Percentiles rank a stretch among this genome's conserved stretches.
These are phyloP conservation scores for Rhodotorula sp. DNA, from an alignment of 1,284 basidiomycete species.

Conservation along the genomic window DNA sequence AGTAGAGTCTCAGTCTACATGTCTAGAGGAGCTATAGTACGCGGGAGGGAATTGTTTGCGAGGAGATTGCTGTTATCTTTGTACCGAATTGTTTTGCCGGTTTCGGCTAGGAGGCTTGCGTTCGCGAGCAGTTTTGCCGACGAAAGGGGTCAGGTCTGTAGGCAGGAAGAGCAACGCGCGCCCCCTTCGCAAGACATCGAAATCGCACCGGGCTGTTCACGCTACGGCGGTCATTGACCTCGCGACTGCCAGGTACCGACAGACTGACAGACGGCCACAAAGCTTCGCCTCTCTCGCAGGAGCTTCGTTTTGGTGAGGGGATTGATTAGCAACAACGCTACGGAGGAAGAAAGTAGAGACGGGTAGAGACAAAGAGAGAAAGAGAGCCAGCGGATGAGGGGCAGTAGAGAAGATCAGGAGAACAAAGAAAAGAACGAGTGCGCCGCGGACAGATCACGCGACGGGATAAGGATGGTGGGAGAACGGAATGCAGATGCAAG, in stretches of 20 bases:
- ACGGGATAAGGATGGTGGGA: background rate
- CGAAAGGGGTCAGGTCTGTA: too few relatives aligned
- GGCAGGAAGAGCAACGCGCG: too few relatives aligned
- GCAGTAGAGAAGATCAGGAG: background rate
- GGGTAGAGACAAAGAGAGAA: background rate
- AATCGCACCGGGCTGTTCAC: too few relatives aligned
- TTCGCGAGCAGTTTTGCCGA: too few relatives aligned
- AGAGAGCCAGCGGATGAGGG: background rate
- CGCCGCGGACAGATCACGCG: background rate
- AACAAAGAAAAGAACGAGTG: background rate
- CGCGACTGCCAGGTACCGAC: too few relatives aligned
- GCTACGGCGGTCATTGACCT: too few relatives aligned
- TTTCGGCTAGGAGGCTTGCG: too few relatives aligned
- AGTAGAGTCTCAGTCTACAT: slow-evolving; percentile 11
- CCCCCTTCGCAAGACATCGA: too few relatives aligned
- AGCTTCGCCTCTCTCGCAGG: background rate
- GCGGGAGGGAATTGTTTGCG: too few relatives aligned
- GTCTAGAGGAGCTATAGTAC: too few relatives aligned
- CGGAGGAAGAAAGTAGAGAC: background rate
- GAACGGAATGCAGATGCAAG: background rate
- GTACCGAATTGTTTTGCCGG: too few relatives aligned
- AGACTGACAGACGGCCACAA: background rate
- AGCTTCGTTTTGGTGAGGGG: background rate
- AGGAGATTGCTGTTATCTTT: too few relatives aligned
- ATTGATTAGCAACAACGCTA: slow-evolving; percentile 4